These are phyloP conservation scores for Vitellaria paradoxa DNA, from an alignment of 179 eudicot genomes.

Conservation along the genomic window DNA sequence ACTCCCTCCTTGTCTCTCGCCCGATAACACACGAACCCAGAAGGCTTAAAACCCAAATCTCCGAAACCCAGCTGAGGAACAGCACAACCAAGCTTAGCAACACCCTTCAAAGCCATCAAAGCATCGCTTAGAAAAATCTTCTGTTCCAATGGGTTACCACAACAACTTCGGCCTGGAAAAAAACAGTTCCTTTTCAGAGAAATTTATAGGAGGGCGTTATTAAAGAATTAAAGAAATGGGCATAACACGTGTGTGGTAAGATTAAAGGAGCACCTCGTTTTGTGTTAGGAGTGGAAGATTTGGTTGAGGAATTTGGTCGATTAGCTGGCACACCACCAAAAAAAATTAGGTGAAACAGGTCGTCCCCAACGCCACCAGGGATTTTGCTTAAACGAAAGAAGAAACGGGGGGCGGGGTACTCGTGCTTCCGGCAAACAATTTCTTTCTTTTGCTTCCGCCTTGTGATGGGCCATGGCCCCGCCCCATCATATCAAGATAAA, in stretches of 20 bases:
- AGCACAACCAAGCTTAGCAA: slow-evolving; percentile 9
- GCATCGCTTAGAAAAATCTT: too few species aligned
- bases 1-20: slow-evolving; percentile 10
- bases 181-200: not conserved
- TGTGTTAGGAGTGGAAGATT: slow-evolving; percentile 7
- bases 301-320: slow-evolving; percentile 13
- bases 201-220: not conserved
- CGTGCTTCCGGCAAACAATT: too few species aligned
- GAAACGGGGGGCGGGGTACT: too few species aligned
- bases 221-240: not conserved
- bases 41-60: slow-evolving; percentile 17
- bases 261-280: too few species aligned
- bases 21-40: slow-evolving; percentile 23
- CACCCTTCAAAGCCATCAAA: slow-evolving; percentile 28
- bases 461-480: too few species aligned
- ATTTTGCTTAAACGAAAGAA: not conserved
- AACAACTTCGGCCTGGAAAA: not conserved
- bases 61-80: slow-evolving; percentile 21
- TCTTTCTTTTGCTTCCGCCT: too few species aligned
- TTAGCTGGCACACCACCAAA: not conserved
- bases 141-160: not conserved
- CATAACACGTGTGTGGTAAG: not conserved
- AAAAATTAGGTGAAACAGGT: slow-evolving; percentile 11
- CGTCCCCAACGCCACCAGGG: not conserved
- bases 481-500: too few species aligned